Conservation (phyloP, 768 basidiomycete species). For the Naganishia randhawae region DNA sequence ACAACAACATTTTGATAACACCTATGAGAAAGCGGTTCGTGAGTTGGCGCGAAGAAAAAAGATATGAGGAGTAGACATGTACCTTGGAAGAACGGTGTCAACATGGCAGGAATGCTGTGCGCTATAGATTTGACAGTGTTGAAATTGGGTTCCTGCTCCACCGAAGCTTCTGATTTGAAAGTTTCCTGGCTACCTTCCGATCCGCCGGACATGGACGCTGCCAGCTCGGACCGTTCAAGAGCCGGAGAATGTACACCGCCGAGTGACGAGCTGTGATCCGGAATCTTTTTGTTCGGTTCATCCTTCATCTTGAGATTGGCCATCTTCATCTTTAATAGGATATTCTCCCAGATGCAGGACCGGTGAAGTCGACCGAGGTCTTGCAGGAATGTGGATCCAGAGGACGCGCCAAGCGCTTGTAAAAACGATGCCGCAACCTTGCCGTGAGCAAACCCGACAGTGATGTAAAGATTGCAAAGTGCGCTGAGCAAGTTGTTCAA, state of each 20-base stretch:
- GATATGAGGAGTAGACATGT: not conserved
- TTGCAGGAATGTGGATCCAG: conserved; percentile 62
- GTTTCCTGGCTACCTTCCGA: conserved; percentile 71
- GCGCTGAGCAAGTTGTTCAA: conserved; percentile 75
- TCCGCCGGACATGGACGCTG: conserved; percentile 56
- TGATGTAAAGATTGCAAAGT: conserved; percentile 81
- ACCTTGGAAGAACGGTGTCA: conserved; percentile 33
- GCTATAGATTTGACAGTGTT: conserved; percentile 28
- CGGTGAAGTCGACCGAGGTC: conserved; percentile 78
- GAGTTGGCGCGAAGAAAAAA: not conserved
- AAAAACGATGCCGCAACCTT: conserved; percentile 70
- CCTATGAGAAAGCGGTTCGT: not conserved
- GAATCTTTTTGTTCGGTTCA: not conserved
- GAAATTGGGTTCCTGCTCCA: conserved; percentile 25
- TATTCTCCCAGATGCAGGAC: conserved; percentile 80
- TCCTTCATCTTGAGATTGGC: conserved; percentile 53
- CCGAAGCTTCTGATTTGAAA: conserved; percentile 36
- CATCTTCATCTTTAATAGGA: conserved; percentile 64
- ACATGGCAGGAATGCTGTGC: conserved; percentile 28
- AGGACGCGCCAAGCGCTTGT: conserved; percentile 66
- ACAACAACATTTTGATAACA: conserved; percentile 30
- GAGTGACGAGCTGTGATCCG: not conserved
- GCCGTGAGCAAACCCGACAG: conserved; percentile 74
- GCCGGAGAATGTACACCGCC: not conserved
- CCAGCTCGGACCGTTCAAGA: conserved; percentile 10